Evolutionary conservation across 768 basidiomycete species (phyloP), one percentile per base, ranked within the genome.

Genomic region (Clathrus columnatus): DNA sequence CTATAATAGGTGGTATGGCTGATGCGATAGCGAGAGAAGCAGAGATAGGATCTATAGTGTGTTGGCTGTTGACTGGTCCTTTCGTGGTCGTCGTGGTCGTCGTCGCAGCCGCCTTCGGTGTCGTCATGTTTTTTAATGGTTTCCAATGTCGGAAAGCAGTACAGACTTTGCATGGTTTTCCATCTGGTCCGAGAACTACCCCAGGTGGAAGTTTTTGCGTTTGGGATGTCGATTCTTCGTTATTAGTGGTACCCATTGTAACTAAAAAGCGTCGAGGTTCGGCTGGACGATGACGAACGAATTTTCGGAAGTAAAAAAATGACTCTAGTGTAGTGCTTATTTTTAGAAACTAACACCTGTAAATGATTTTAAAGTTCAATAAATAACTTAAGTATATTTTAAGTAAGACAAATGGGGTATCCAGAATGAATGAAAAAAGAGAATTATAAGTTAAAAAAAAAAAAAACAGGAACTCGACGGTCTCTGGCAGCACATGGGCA

Each of bases 121-220:
- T 24, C 16, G 48, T 46, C 28, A 48, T 42, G 21, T 59, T 43
- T 16, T 59, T 62, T 10, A 58, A 57, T 5, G 80, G 79, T 48
- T 75, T 77, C 83, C 84, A 89, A 63, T 80, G 71, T 23, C 84
- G 81, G 68, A 88, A 90, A 27, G 86, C 84, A 42, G 83, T 87
- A 63, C 92, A 94, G 26, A 89, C 83, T 72, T 91, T 95, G 77
- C 95, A 97, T 0, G 90, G 91, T 68, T 93, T 96, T 18, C 95
- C 94, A 60, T 97, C 91, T 11, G 91, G 87, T 1, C 90, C 93
- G 61, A 98, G 71, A 54, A 94, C 80, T 76, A 91, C 84, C 2
- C 91, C 91, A 6, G 89, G 86, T 0, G 88, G 86, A 26, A 86
- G 64, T n/a, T 69, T 32, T 61, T 56, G 48, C 41, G 47, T 59